These are phyloP conservation scores for Mycogone perniciosa DNA, from an alignment of 2,329 filamentous ascomycete species.

Conservation along the genomic window DNA sequence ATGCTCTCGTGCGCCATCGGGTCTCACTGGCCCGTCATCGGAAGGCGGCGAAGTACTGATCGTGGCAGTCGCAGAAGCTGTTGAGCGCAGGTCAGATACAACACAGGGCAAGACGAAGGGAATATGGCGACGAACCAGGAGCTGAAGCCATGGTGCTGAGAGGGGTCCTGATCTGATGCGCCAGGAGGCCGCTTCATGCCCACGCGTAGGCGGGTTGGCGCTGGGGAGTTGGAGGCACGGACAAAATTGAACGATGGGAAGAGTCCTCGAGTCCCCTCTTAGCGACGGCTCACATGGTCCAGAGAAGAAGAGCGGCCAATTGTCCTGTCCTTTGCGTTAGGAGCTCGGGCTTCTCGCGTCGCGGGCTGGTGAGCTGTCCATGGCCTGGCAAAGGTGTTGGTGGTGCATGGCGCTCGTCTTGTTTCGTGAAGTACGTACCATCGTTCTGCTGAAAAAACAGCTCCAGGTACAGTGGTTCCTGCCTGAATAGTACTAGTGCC, in stretches of 20 bases:
- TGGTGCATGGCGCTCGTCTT: slow-evolving; percentile 10
- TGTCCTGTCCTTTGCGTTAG: slow-evolving; percentile 1
- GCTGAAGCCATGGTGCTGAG: slow-evolving; percentile 22
- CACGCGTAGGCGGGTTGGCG: slow-evolving; percentile 10
- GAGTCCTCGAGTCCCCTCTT: slow-evolving; percentile 1
- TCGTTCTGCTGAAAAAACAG: neutral
- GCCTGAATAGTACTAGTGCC: neutral
- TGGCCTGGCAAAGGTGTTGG: slow-evolving; percentile 9
- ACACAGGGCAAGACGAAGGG: slow-evolving; percentile 1
- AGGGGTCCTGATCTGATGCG: slow-evolving; percentile 15
- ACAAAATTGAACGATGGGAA: neutral
- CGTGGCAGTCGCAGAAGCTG: slow-evolving; percentile 14
- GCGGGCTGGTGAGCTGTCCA: slow-evolving; percentile 6
- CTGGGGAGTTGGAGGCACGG: slow-evolving; percentile 2
- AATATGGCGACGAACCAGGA: slow-evolving; percentile 20
- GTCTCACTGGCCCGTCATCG: slow-evolving; percentile 1
- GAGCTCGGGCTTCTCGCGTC: slow-evolving; percentile 5
- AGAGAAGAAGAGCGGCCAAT: slow-evolving; percentile 1
- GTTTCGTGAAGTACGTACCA: slow-evolving; percentile 1
- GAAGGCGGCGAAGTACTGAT: slow-evolving; percentile 6
- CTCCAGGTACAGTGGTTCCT: too few species aligned
- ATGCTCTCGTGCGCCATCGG: slow-evolving; percentile 7
- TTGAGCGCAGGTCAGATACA: slow-evolving; percentile 15
- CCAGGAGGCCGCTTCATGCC: slow-evolving; percentile 15
- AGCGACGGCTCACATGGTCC: slow-evolving; percentile 10